These are phyloP conservation scores for Phytophthora fragariaefolia DNA, from an alignment of 352 stramenopile genomes.

Conservation along the genomic window DNA sequence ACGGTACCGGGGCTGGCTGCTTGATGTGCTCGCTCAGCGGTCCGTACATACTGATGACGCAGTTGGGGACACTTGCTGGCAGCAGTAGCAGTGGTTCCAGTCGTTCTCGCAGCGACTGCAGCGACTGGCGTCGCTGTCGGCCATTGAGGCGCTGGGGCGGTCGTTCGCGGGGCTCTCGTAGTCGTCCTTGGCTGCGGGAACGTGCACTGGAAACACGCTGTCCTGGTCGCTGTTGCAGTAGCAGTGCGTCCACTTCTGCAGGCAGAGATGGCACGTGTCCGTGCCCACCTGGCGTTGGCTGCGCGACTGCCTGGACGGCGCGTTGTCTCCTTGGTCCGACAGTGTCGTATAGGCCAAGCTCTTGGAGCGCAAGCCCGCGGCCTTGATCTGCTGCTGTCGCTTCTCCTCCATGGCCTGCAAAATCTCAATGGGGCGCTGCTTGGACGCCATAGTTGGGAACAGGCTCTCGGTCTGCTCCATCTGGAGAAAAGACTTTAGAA, in stretches of 20 bases:
- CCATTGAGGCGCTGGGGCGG: constrained; percentile 49
- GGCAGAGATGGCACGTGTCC: constrained; percentile 77
- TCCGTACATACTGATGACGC: constrained; percentile 72
- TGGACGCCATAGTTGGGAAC: constrained; percentile 58
- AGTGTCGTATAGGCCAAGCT: constrained; percentile 50
- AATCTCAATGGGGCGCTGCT: constrained; percentile 66
- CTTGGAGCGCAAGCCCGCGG: constrained; percentile 62
- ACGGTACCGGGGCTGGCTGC: neutral
- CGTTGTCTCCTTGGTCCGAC: constrained; percentile 47
- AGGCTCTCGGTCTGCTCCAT: constrained; percentile 65
- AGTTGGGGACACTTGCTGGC: constrained; percentile 72
- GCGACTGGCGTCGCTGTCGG: constrained; percentile 67
- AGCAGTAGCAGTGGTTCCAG: constrained; percentile 83
- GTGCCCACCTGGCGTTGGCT: constrained; percentile 59
- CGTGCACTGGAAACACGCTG: constrained; percentile 56
- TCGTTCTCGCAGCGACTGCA: constrained; percentile 72
- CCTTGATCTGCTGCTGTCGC: constrained; percentile 74
- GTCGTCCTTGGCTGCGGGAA: constrained; percentile 14
- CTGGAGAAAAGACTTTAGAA: constrained; percentile 81
- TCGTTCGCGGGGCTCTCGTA: constrained; percentile 23
- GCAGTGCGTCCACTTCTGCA: constrained; percentile 89
- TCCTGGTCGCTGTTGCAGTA: constrained; percentile 89
- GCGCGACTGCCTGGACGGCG: constrained; percentile 37
- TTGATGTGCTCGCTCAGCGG: constrained; percentile 32
- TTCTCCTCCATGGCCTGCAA: constrained; percentile 76